Percentiles rank a stretch among this genome's conserved stretches.
Conservation (phyloP, 2,329 filamentous ascomycete genomes). For the Colletotrichum liriopes region DNA sequence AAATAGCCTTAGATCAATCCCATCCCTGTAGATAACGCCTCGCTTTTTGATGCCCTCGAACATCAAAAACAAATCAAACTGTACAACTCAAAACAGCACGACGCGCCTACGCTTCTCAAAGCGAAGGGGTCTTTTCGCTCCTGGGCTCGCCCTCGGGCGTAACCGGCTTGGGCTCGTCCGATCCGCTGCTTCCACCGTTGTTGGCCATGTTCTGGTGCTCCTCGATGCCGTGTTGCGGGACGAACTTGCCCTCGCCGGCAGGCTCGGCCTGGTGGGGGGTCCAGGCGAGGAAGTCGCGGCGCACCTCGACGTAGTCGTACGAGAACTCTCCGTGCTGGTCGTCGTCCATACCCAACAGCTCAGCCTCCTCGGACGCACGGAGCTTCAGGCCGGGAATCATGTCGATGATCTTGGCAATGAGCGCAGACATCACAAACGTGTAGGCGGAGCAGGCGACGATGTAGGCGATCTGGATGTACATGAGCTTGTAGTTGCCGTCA, state of each 20-base stretch:
- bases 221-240: conserved; percentile 81
- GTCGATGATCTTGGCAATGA: conserved; percentile 83
- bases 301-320: conserved; percentile 92
- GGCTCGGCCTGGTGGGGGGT: conserved; percentile 81
- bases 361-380: conserved; percentile 84
- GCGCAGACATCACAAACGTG: conserved; percentile 80
- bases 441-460: conserved; percentile 78
- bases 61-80: conserved; percentile 24
- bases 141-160: conserved; percentile 33
- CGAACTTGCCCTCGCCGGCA: conserved; percentile 68
- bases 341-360: conserved; percentile 90
- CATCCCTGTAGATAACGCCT: conserved; percentile 41
- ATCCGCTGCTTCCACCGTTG: conserved; percentile 40
- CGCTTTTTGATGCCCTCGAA: conserved; percentile 22
- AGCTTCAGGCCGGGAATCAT: conserved; percentile 83
- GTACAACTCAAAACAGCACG: conserved; percentile 22
- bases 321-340: conserved; percentile 93
- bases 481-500: conserved; percentile 80
- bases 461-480: conserved; percentile 87
- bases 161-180: conserved; percentile 37
- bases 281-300: conserved; percentile 90
- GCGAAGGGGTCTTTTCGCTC: conserved; percentile 40
- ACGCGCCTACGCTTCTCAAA: conserved; percentile 10
- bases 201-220: conserved; percentile 69
- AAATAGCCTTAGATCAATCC: conserved; percentile 21